Conservation (phyloP, 2,329 filamentous ascomycete species). For the Fusarium camptoceras region DNA sequence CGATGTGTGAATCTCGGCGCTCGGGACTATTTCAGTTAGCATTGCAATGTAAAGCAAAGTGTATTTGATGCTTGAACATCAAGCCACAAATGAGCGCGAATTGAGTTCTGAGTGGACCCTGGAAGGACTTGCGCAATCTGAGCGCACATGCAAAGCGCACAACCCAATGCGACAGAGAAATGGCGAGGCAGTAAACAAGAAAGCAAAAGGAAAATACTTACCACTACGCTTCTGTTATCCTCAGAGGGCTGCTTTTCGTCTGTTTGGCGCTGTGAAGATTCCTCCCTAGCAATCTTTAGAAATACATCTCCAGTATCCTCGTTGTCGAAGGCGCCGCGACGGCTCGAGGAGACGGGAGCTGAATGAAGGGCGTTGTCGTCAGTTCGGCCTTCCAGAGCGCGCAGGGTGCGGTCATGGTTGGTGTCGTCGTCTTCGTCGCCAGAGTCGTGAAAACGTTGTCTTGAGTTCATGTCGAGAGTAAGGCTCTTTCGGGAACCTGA, state of each 20-base stretch:
- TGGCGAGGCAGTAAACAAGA: constrained; percentile 10
- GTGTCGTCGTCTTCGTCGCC: constrained; percentile 58
- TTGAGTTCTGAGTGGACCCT: constrained; percentile 2
- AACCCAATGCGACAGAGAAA: constrained; percentile 5
- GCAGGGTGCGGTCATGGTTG: constrained; percentile 62
- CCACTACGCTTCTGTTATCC: constrained; percentile 56
- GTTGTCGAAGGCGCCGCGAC: constrained; percentile 52
- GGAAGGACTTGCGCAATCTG: constrained; percentile 1
- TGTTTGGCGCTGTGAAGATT: constrained; percentile 54
- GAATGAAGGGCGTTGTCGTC: constrained; percentile 49
- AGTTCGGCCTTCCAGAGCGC: constrained; percentile 61
- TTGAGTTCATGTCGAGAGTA: constrained; percentile 64
- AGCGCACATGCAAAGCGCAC: constrained; percentile 13
- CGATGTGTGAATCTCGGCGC: constrained; percentile 60
- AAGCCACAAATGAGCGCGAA: constrained; percentile 5
- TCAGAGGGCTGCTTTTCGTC: constrained; percentile 51
- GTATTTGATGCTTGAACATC: background rate
- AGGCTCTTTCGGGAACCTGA: constrained; percentile 68
- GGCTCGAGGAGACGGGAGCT: constrained; percentile 56
- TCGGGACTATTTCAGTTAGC: constrained; percentile 58
- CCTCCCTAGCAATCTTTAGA: constrained; percentile 68
- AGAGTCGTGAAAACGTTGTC: constrained; percentile 57
- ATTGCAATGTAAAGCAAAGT: constrained; percentile 15
- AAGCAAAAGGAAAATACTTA: constrained; percentile 54
- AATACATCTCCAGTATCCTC: constrained; percentile 71